Percentiles rank a stretch among this genome's conserved stretches.
Evolutionary conservation across 2,329 filamentous ascomycete genomes (phyloP).

Genomic region (Cladosporium sp.): DNA sequence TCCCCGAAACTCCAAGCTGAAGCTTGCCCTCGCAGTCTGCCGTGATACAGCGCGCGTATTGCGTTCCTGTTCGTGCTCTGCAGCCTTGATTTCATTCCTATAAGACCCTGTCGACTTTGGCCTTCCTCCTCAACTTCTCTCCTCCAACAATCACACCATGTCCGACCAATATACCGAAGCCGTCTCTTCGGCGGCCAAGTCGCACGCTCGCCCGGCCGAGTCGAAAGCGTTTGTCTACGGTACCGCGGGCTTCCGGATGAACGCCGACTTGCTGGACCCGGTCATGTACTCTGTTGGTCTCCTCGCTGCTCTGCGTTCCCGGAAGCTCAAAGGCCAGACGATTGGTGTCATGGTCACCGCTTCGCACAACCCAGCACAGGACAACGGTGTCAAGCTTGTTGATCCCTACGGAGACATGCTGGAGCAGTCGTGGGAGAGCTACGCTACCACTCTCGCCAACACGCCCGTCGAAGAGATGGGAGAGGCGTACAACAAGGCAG

Average conservation of each 20-base stretch:
- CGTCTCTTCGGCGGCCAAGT: slow-evolving; percentile 29
- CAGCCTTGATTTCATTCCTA: background rate
- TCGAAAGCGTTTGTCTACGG: slow-evolving; percentile 53
- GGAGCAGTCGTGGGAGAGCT: slow-evolving; percentile 84
- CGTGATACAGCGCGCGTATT: slow-evolving; percentile 6
- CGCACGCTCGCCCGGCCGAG: slow-evolving; percentile 30
- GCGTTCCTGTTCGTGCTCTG: slow-evolving; percentile 4
- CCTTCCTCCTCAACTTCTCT: background rate
- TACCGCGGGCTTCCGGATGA: slow-evolving; percentile 64
- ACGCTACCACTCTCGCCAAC: slow-evolving; percentile 88
- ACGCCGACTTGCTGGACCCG: slow-evolving; percentile 78
- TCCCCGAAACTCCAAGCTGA: background rate
- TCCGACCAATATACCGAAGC: slow-evolving; percentile 17
- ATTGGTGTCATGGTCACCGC: slow-evolving; percentile 97
- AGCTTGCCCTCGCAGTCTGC: slow-evolving; percentile 1
- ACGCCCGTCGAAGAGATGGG: slow-evolving; percentile 70
- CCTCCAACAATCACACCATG: slow-evolving; percentile 1
- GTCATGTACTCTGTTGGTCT: slow-evolving; percentile 91
- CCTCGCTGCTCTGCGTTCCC: slow-evolving; percentile 80
- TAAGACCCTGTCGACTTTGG: background rate
- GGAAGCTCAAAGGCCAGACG: slow-evolving; percentile 81
- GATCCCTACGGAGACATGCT: slow-evolving; percentile 98
- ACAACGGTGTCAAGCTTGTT: slow-evolving; percentile 93
- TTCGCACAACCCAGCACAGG: slow-evolving; percentile 82
- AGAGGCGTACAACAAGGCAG: slow-evolving; percentile 70